Conservation (phyloP, 2,329 filamentous ascomycete genomes). For the Apiospora rasikravindrae region DNA sequence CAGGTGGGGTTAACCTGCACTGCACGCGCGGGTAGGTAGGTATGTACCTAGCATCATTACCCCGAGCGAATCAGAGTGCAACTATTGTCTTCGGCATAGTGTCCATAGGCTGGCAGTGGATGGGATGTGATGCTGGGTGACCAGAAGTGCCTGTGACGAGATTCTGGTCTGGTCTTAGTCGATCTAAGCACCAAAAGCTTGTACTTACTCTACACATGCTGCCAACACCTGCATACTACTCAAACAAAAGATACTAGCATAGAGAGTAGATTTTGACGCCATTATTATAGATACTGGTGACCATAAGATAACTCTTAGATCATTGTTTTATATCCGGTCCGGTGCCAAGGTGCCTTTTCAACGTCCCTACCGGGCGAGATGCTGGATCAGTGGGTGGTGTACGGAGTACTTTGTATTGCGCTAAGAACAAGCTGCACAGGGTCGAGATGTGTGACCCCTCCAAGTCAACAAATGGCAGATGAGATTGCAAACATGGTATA, state of each 20-base stretch:
- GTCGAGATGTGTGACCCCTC: not conserved
- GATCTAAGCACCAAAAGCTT: not conserved
- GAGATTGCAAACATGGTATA: not conserved
- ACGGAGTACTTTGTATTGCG: not conserved
- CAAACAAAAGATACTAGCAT: too few species aligned
- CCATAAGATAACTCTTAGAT: too few species aligned
- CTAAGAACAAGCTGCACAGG: constrained; percentile 2
- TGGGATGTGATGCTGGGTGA: not conserved
- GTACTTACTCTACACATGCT: not conserved
- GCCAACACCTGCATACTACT: too few species aligned
- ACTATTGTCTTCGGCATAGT: not conserved
- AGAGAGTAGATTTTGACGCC: too few species aligned
- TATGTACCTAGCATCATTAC: not conserved
- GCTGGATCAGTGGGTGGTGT: not conserved
- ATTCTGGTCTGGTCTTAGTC: not conserved
- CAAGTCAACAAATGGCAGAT: constrained; percentile 1
- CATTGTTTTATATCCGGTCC: too few species aligned
- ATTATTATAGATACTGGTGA: too few species aligned
- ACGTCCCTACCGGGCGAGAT: not conserved
- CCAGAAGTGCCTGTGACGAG: not conserved
- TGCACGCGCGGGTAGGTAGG: constrained; percentile 8
- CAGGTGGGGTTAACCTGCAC: not conserved
- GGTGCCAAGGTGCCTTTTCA: not conserved
- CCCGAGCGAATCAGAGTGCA: not conserved
- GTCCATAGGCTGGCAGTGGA: not conserved